Evolutionary conservation across 1,139 yeast genomes (phyloP).

Genomic region (Geotrichum klebahnii): DNA sequence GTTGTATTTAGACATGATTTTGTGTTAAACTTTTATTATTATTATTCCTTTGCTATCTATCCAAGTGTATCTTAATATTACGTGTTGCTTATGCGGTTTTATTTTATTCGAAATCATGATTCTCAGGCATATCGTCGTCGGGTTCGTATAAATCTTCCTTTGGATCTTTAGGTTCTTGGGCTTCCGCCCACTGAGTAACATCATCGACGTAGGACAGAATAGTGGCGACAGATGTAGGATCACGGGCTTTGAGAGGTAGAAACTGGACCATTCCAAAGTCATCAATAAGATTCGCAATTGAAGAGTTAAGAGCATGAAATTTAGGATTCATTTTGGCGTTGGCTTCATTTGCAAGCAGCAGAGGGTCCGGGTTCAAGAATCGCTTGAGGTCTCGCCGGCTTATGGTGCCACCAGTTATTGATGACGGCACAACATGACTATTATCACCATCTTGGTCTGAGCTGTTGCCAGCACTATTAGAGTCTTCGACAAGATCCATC

Average conservation of each 20-base stretch:
- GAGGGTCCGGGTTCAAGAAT: conserved; percentile 87
- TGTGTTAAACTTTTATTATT: neutral
- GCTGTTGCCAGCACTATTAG: neutral
- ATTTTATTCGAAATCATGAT: conserved; percentile 8
- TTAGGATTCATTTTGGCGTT: conserved; percentile 62
- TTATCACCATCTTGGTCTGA: conserved; percentile 10
- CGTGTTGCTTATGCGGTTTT: neutral
- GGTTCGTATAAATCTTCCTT: conserved; percentile 67
- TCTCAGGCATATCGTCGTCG: conserved; percentile 26
- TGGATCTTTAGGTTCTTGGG: conserved; percentile 96
- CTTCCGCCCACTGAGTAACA: conserved; percentile 95
- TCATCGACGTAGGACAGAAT: conserved; percentile 92
- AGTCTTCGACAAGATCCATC: conserved; percentile 68
- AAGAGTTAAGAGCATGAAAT: conserved; percentile 65
- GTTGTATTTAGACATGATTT: neutral
- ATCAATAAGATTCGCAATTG: conserved; percentile 78
- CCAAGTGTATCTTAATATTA: neutral
- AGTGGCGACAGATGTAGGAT: conserved; percentile 74
- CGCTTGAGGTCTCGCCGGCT: conserved; percentile 73
- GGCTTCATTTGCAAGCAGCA: conserved; percentile 54
- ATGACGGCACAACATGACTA: neutral
- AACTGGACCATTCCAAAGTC: conserved; percentile 99
- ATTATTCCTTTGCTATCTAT: neutral
- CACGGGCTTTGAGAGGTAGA: conserved; percentile 78
- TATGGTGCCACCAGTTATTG: conserved; percentile 44